Evolutionary conservation across 345 rosid species (phyloP).

Genomic region (Eucalyptus viminalis): DNA sequence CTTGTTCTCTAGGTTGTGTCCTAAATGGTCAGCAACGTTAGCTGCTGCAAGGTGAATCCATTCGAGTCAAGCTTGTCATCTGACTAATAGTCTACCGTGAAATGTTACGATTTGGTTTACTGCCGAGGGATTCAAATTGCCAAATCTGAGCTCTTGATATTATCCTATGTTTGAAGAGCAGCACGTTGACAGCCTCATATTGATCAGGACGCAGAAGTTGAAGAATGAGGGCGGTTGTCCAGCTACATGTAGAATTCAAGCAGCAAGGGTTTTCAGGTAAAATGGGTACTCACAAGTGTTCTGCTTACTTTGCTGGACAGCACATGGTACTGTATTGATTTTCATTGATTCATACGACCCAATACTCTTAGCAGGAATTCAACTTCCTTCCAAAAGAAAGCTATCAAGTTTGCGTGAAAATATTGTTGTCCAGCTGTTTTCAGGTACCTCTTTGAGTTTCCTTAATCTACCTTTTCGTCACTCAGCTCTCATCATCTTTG

Average conservation of each 20-base stretch:
- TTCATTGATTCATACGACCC: constrained; percentile 4
- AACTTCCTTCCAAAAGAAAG: constrained; percentile 4
- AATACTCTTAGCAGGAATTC: constrained; percentile 1
- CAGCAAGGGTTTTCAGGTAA: neutral
- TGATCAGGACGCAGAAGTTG: neutral
- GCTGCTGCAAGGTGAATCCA: neutral
- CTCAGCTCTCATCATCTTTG: neutral
- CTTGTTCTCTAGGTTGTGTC: neutral
- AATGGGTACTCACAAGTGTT: neutral
- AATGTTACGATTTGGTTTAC: neutral
- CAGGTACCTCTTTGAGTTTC: constrained; percentile 14
- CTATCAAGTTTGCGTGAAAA: constrained; percentile 32
- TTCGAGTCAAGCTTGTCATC: neutral
- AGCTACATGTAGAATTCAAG: neutral
- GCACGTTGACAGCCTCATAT: neutral
- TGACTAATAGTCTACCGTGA: neutral
- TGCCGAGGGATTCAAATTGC: neutral
- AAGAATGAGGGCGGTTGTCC: neutral
- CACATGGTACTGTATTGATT: constrained; percentile 5
- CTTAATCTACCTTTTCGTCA: neutral
- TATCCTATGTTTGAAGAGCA: neutral
- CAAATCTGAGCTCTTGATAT: neutral
- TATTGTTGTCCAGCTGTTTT: constrained; percentile 47
- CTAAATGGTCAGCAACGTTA: neutral
- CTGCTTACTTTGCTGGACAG: neutral